phyloP scores from a whole-genome alignment of 2,329 filamentous ascomycete genomes.

The Sarocladium strictum region DNA sequence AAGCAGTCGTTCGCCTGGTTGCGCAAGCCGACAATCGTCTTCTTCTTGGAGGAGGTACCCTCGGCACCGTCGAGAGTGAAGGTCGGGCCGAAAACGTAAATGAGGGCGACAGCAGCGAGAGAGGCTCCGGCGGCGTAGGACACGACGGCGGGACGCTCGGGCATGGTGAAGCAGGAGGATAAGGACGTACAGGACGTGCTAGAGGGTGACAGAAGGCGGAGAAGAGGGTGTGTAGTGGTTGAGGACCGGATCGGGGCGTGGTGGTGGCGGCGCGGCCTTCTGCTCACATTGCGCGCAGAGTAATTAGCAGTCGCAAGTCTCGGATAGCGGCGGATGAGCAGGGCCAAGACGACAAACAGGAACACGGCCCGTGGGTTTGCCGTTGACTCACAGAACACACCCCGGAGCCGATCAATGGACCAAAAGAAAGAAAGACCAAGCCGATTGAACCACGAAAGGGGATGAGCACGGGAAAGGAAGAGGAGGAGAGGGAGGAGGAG shows the following conservation, averaged over 20 bases:
- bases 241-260: not conserved
- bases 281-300: constrained; percentile 4
- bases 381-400: no score
- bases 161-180: constrained; percentile 21
- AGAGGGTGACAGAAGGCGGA: not conserved
- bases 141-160: constrained; percentile 30
- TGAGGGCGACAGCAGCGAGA: constrained; percentile 86
- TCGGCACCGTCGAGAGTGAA: constrained; percentile 87
- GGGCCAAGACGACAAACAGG: not conserved
- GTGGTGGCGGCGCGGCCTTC: not conserved
- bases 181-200: not conserved
- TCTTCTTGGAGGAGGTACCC: constrained; percentile 62
- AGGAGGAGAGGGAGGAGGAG: not conserved
- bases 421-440: no score
- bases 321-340: constrained; percentile 1
- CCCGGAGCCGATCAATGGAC: no score
- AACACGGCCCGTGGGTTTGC: no score
- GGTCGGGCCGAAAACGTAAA: constrained; percentile 97
- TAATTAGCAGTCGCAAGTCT: not conserved
- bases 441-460: not conserved
- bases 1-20: constrained; percentile 96
- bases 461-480: not conserved
- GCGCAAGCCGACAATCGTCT: constrained; percentile 78
- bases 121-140: constrained; percentile 94
- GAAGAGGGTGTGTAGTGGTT: not conserved